phyloP scores from a whole-genome alignment of 2,329 filamentous ascomycete genomes.

The Colletotrichum tropicicola region DNA sequence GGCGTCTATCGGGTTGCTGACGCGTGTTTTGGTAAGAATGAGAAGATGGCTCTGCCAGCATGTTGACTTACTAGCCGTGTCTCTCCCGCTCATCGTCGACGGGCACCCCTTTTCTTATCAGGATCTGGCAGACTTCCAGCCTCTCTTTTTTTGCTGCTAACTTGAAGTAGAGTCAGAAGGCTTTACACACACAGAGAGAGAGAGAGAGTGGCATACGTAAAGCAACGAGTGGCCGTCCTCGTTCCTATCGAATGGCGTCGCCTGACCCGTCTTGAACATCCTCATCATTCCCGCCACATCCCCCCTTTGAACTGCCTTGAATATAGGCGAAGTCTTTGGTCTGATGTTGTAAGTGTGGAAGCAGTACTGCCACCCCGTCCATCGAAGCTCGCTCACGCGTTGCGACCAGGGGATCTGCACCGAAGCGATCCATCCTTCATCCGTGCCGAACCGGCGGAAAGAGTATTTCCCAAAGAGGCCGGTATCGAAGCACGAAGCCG shows the following conservation, averaged over 20 bases:
- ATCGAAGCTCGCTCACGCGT: background rate
- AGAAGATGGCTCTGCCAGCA: too few relatives aligned
- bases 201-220: too few relatives aligned
- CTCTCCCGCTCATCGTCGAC: background rate
- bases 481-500: background rate
- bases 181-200: background rate
- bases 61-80: background rate
- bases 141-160: background rate
- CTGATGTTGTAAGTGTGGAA: background rate
- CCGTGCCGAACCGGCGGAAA: background rate
- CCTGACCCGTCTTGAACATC: background rate
- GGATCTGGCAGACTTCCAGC: background rate
- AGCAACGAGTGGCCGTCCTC: background rate
- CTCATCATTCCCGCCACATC: background rate
- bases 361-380: conserved; percentile 4
- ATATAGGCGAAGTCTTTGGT: background rate
- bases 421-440: background rate
- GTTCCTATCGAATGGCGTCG: background rate
- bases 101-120: background rate
- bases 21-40: background rate
- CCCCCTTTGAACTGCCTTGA: background rate
- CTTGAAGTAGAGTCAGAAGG: background rate
- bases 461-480: background rate
- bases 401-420: background rate
- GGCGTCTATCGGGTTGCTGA: background rate